These are phyloP conservation scores for Pharnaceum exiguum DNA, from an alignment of 148 eudicot species.

Conservation along the genomic window DNA sequence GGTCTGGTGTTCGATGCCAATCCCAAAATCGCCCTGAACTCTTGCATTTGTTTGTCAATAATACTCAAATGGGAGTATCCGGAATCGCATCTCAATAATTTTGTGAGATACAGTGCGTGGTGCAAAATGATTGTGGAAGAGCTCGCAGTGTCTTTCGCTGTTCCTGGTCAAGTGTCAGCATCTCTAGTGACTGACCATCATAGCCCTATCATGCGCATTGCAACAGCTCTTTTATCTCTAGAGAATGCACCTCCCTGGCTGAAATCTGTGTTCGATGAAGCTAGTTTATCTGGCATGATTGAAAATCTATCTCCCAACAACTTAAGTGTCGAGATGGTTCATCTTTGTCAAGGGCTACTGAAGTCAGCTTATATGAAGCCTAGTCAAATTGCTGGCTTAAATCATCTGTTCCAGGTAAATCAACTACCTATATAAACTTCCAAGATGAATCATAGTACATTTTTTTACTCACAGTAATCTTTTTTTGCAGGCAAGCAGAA, in stretches of 20 bases:
- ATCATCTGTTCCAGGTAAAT: constrained; percentile 65
- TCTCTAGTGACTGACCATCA: constrained; percentile 50
- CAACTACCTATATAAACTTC: too few species aligned
- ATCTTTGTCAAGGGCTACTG: constrained; percentile 60
- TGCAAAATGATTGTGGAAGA: constrained; percentile 83
- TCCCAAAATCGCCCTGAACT: constrained; percentile 49
- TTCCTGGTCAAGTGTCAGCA: constrained; percentile 57
- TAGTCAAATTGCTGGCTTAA: constrained; percentile 52
- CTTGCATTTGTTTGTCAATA: constrained; percentile 62
- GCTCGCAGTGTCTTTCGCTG: constrained; percentile 64
- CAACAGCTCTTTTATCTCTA: constrained; percentile 49
- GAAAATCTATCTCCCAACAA: constrained; percentile 53
- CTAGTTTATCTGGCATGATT: constrained; percentile 52
- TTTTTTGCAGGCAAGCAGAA: constrained; percentile 74
- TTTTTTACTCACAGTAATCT: too few species aligned
- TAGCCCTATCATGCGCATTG: constrained; percentile 63
- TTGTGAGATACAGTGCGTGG: constrained; percentile 43
- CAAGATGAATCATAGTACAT: too few species aligned
- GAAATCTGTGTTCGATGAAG: constrained; percentile 59
- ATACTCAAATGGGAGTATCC: constrained; percentile 56
- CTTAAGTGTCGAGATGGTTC: constrained; percentile 54
- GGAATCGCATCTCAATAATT: constrained; percentile 19
- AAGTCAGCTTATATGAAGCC: constrained; percentile 42
- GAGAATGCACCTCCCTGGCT: constrained; percentile 60
- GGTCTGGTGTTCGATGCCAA: constrained; percentile 57